Evolutionary conservation across 192 early-diverging fungal genomes (phyloP).

Genomic region (Coemansia sp.): DNA sequence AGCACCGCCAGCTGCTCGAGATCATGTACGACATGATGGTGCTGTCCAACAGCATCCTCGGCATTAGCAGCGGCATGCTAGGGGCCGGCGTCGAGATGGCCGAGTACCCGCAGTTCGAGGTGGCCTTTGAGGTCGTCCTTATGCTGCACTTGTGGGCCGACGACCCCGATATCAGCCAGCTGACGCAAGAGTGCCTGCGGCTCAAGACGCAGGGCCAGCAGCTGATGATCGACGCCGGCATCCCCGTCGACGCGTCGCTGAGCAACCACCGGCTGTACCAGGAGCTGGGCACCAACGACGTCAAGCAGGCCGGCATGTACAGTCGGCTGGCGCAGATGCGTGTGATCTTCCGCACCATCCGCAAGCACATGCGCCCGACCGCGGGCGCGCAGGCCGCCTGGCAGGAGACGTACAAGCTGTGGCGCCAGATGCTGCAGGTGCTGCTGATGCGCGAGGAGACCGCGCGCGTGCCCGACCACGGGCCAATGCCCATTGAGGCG

Average conservation of each 20-base stretch:
- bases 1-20: constrained; percentile 49
- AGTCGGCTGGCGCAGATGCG: constrained; percentile 49
- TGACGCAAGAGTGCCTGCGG: constrained; percentile 42
- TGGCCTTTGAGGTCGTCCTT: constrained; percentile 62
- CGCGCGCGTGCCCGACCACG: constrained; percentile 26
- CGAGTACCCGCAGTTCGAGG: constrained; percentile 53
- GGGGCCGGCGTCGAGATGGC: constrained; percentile 50
- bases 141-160: constrained; percentile 62
- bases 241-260: constrained; percentile 58
- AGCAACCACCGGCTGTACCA: constrained; percentile 87
- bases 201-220: constrained; percentile 41
- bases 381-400: constrained; percentile 50
- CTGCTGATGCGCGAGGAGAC: constrained; percentile 50
- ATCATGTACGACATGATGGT: constrained; percentile 57
- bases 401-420: constrained; percentile 53
- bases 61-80: constrained; percentile 63
- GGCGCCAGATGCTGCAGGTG: constrained; percentile 53
- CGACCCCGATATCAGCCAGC: constrained; percentile 52
- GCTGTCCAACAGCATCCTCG: constrained; percentile 72
- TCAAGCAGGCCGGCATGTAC: constrained; percentile 58
- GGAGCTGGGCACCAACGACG: constrained; percentile 77
- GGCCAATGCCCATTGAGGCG: neutral
- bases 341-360: constrained; percentile 47
- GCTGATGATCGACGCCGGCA: constrained; percentile 61
- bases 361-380: constrained; percentile 51